These are phyloP conservation scores for Lasiodiplodia hormozganensis DNA, from an alignment of 2,329 filamentous ascomycete genomes.

Conservation along the genomic window DNA sequence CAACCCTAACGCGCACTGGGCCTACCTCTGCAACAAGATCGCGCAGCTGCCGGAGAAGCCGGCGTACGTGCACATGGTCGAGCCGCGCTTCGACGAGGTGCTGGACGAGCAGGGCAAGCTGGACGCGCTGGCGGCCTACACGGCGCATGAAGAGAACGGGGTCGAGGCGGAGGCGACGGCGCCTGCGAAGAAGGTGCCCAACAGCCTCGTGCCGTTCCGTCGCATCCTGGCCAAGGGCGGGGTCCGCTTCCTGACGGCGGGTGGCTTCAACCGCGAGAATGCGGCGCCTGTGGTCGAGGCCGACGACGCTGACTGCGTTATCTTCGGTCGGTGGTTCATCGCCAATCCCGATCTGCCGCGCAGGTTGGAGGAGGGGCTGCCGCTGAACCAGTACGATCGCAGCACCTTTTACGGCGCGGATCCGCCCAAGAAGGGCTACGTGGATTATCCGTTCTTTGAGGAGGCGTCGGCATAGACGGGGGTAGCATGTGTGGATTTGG, in stretches of 20 bases:
- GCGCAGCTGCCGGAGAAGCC: constrained; percentile 39
- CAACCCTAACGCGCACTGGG: constrained; percentile 55
- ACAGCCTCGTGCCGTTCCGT: constrained; percentile 40
- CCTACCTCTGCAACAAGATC: constrained; percentile 52
- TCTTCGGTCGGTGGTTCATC: constrained; percentile 52
- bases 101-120: constrained; percentile 47
- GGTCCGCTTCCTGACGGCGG: constrained; percentile 44
- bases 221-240: constrained; percentile 40
- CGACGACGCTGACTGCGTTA: constrained; percentile 47
- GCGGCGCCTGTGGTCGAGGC: constrained; percentile 42
- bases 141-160: constrained; percentile 31
- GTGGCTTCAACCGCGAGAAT: constrained; percentile 47
- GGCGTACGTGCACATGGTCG: constrained; percentile 47
- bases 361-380: constrained; percentile 45
- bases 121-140: constrained; percentile 48
- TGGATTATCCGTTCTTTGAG: constrained; percentile 48
- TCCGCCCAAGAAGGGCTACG: constrained; percentile 47
- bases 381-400: constrained; percentile 48
- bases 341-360: constrained; percentile 52
- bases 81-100: constrained; percentile 47
- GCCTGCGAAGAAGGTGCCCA: constrained; percentile 34
- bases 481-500: not conserved
- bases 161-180: constrained; percentile 41
- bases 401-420: constrained; percentile 53
- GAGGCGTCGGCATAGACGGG: constrained; percentile 12